Base-by-base conservation (phyloP, 208 protist genomes). In the Sergeia podlipaevii region DNA sequence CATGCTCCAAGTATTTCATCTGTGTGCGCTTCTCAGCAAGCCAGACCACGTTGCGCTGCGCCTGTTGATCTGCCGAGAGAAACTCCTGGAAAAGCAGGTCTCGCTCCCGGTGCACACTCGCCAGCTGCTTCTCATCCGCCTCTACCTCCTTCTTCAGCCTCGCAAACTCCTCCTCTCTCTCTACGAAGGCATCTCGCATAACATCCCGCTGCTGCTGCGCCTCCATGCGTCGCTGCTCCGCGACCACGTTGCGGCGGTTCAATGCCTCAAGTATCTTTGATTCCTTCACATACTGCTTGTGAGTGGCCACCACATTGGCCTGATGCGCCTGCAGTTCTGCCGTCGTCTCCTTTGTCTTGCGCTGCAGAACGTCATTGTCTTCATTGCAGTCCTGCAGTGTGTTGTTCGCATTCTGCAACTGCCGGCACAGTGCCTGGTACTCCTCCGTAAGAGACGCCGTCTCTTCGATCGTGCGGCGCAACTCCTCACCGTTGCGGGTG, bases 321-420 rank as follows among this genome's bases (percentile, higher is more conserved):
- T 97, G 84, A 15, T 80, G 74, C 15, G 29, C 38, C 58, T 79
- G 74, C 33, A 97, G 53, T 60, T 89, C 71, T 46, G 65, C 73
- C 66, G 71, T 67, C 41, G 68, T 32, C 44, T 89, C 76, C 43
- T 76, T 64, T 43, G 73, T 70, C 21, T 84, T 63, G 23, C 65
- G 70, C 63, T 91, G 78, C 49, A 89, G 60, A 18, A 60, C 49
- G 42, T 91, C 77, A 48, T 91, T 89, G 32, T 91, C 84, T 59
- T 98, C 78, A 41, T 90, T 90, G 52, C 89, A 86, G 37, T 87
- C 80, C 67, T 97, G 87, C 59, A 97, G 67, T 1, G 93, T 71
- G 20, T 75, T 78, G 48, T 92, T 77, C 23, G 85, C 70, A 63
- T 93, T 75, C 49, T 89, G 81, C 46, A 77, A 70, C 64, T 93